Percentiles rank a stretch among this genome's conserved stretches.
Conservation (phyloP, 108 stramenopile genomes). For the Pseudonitzschia multistriata region DNA sequence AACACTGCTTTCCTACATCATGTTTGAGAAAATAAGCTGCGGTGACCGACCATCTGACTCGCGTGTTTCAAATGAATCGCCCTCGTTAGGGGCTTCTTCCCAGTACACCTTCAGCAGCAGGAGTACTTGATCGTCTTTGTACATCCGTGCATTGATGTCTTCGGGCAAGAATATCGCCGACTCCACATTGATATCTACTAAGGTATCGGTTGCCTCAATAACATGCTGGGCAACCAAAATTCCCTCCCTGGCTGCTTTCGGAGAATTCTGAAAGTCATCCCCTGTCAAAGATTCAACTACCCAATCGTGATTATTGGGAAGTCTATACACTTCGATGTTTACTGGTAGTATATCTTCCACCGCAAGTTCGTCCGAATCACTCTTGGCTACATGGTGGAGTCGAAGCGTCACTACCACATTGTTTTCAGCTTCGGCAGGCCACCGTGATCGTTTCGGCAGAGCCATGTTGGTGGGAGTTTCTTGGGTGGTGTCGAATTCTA, state of each 20-base stretch:
- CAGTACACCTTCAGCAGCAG: conserved; percentile 2
- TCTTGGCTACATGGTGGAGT: background rate
- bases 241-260: background rate
- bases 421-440: conserved; percentile 4
- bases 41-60: conserved; percentile 1
- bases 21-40: background rate
- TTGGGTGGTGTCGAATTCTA: conserved; percentile 10
- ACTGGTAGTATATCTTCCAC: background rate
- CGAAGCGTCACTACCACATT: background rate
- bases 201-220: background rate
- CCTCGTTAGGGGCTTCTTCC: background rate
- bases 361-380: background rate
- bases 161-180: conserved; percentile 1
- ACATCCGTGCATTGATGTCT: background rate
- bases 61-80: conserved; percentile 1
- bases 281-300: conserved; percentile 10
- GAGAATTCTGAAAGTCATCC: background rate
- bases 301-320: conserved; percentile 9
- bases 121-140: conserved; percentile 7
- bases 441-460: conserved; percentile 11
- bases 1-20: background rate
- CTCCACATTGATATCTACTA: background rate
- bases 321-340: conserved; percentile 9
- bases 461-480: background rate
- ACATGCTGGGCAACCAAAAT: background rate